Base-by-base conservation (phyloP, 2,329 filamentous ascomycete genomes). In the Cryphonectria japonica region DNA sequence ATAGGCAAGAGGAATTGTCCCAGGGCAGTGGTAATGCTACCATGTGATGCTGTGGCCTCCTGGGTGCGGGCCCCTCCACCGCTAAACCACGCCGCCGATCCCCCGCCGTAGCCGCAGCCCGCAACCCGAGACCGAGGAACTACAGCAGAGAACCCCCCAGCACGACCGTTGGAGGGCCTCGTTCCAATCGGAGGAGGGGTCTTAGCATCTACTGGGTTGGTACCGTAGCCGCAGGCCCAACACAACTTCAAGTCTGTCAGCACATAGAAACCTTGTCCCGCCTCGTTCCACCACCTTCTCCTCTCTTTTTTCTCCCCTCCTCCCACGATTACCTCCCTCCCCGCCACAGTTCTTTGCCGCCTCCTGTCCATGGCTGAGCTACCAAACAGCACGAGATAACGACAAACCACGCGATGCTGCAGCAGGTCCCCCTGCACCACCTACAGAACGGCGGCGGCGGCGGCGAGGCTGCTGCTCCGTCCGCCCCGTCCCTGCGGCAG, bases 401-500 rank as follows among this genome's bases (percentile, higher is more conserved):
- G 57, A 41, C 37, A 26, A 39, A 26, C 59, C 43, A 34, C 34
- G 69, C 63, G 34, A 72, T 71, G 69, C 62, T 66, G 59, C 69
- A 69, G 60, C 61, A 68, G 41, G 67, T 13, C 61, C 46, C 46
- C 46, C n/a, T 14, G 62, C 66, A 67, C 67, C 63, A 64, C 52
- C 54, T 32, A 41, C 57, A 67, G 52, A 67, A 72, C 63, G 71
- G 71, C 68, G 26, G 54, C 29, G 50, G 66, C n/a, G 68, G 68
- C 32, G 11, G 50, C 22, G 57, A 26, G 19, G 41, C 39, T 50
- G 67, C 59, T 14, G 32, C 68, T 43, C 59, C 67, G 19, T 32
- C 69, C 14, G 32, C 41, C 46, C 66, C 67, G 19, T 66, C 66
- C 34, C 37, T 72, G 69, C 71, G 71, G 52, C 66, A 82, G 32